Conservation (phyloP, 768 basidiomycete genomes). For the Kondoa subrosea region DNA sequence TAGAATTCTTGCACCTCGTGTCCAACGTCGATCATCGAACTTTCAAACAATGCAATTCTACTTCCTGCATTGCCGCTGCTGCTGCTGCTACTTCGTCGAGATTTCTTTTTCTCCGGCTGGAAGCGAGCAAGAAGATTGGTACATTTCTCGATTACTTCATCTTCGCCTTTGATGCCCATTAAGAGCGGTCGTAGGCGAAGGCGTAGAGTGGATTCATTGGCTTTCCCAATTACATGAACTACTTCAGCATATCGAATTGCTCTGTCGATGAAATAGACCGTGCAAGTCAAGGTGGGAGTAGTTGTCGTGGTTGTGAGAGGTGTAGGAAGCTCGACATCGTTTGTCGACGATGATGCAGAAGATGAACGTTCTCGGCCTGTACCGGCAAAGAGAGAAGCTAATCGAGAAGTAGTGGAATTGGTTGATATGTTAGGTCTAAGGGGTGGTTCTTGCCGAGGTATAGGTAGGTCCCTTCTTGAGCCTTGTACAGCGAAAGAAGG, state of each 20-base stretch:
- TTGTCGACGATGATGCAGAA: constrained; percentile 6
- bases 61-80: no score
- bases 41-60: neutral
- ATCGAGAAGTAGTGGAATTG: neutral
- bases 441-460: neutral
- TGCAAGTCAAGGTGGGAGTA: constrained; percentile 14
- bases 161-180: neutral
- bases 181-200: neutral
- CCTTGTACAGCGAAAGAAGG: neutral
- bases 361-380: constrained; percentile 1
- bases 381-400: neutral
- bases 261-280: constrained; percentile 9
- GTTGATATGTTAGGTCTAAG: neutral
- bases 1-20: constrained; percentile 26
- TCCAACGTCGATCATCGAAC: constrained; percentile 21
- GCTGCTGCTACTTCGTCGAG: no score
- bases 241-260: constrained; percentile 9
- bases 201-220: neutral
- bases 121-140: constrained; percentile 37
- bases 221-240: constrained; percentile 1
- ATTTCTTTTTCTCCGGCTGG: constrained; percentile 37
- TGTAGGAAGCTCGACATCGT: neutral
- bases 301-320: neutral
- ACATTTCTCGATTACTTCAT: neutral
- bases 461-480: constrained; percentile 4